A percentile compares a stretch with the other conserved stretches of the same genome.
Conservation (phyloP, 75 land plant genomes). For the Pinus taeda region DNA sequence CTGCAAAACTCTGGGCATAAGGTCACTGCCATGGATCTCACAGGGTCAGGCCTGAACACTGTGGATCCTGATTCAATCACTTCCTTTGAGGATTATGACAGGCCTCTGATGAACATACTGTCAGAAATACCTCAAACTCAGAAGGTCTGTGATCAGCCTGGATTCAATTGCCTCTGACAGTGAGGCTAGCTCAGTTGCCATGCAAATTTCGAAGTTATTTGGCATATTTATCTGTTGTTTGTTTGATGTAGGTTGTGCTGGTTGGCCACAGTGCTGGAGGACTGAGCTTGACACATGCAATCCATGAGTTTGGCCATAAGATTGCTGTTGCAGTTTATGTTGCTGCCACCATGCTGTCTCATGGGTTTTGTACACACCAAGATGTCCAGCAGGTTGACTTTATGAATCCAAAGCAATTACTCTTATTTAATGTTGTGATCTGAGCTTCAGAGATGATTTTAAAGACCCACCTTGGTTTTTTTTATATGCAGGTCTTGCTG, state of each 20-base stretch:
- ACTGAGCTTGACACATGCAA: constrained; percentile 46
- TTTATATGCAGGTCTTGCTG: no score
- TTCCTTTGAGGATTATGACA: constrained; percentile 31
- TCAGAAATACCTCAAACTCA: constrained; percentile 1
- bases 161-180: background rate
- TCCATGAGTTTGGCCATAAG: constrained; percentile 26
- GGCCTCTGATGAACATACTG: constrained; percentile 46
- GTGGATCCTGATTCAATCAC: constrained; percentile 21
- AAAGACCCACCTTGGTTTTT: no score
- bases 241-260: constrained; percentile 45
- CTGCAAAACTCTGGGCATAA: constrained; percentile 38
- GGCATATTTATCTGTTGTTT: background rate
- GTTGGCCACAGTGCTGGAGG: constrained; percentile 89
- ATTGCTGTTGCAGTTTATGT: constrained; percentile 28
- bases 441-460: no score
- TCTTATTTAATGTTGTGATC: no score
- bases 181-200: background rate
- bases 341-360: constrained; percentile 26
- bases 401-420: background rate
- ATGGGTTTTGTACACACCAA: constrained; percentile 10
- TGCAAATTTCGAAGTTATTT: background rate
- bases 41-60: constrained; percentile 37
- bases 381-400: background rate
- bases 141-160: background rate
- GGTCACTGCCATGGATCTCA: constrained; percentile 51